Evolutionary conservation across 2,329 filamentous ascomycete species (phyloP), one percentile per base, ranked within the genome.

Genomic region (Teratosphaeria nubilosa): DNA sequence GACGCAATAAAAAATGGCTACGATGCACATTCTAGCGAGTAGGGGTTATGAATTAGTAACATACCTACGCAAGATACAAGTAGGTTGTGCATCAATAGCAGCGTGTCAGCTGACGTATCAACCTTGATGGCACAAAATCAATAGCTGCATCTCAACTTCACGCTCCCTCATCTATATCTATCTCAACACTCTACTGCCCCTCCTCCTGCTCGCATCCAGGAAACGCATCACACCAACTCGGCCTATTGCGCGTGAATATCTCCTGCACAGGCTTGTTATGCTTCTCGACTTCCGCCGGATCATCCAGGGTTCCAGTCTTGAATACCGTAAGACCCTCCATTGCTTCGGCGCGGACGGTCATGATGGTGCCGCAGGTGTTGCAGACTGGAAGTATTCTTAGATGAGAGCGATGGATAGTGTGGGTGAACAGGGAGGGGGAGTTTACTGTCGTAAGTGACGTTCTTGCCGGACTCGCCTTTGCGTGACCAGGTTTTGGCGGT

Each of bases 291-390:
- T 60, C 60, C 20, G 60, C 50, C 41, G 41, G 20, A 52, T 70
- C 69, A 50, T 72, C 70, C 20, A 72, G 54, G 10, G 69, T 71
- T 3, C 70, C 69, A 11, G 63, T 63, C 62, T 71, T 71, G 53
- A 71, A 58, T 41, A 71, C 67, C 13, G 59, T 62, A 10, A 69
- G 37, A 20, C 64, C 69, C 0, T 61, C 60, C 57, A 68, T 56
- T 5, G 61, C 64, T 6, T 68, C 65, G 10, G 59, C 60, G 45
- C 66, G 58, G 5, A 67, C 69, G 22, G 53, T 62, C 59, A 71
- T 66, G 48, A 70, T 60, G 10, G 62, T 66, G 16, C 62, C 65
- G 59, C 70, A 71, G 25, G 62, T 69, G 4, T 55, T 63, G 48
- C 68, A 71, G 25, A 48, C 41, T 48, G 20, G 20, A 11, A 9